Percentiles rank a stretch among this genome's conserved stretches.
Evolutionary conservation across 1,139 yeast species (phyloP).

Genomic region (Wickerhamomyces sp.): DNA sequence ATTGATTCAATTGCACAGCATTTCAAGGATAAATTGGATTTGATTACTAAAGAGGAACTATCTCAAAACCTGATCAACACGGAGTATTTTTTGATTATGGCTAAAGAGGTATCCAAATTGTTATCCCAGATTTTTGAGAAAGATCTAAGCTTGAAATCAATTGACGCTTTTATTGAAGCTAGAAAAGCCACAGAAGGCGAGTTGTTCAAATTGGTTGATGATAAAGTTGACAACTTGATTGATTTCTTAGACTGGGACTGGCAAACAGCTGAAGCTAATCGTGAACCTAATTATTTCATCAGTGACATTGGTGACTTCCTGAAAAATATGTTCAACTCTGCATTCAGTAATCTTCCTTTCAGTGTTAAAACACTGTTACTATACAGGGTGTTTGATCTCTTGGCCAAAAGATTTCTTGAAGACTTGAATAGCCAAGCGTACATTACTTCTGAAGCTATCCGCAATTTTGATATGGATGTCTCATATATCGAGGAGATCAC

Average conservation of each 20-base stretch:
- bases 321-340: conserved; percentile 80
- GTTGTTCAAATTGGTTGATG: conserved; percentile 75
- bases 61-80: conserved; percentile 85
- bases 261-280: conserved; percentile 46
- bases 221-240: conserved; percentile 70
- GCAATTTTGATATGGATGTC: conserved; percentile 60
- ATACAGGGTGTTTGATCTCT: conserved; percentile 80
- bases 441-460: conserved; percentile 36
- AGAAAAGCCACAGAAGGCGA: conserved; percentile 76
- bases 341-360: conserved; percentile 78
- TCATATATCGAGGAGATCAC: conserved; percentile 51
- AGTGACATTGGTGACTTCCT: conserved; percentile 85
- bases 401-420: conserved; percentile 65
- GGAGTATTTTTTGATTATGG: conserved; percentile 69
- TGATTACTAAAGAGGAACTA: conserved; percentile 81
- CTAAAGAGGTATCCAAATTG: conserved; percentile 36
- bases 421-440: conserved; percentile 49
- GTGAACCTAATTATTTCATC: conserved; percentile 69
- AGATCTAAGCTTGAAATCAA: conserved; percentile 41
- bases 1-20: conserved; percentile 67
- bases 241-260: conserved; percentile 88
- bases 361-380: conserved; percentile 74
- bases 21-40: conserved; percentile 57
- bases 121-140: conserved; percentile 30
- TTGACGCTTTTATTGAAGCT: conserved; percentile 49